Conservation (phyloP, 129 eudicot genomes). For the Flaveria brownii region DNA sequence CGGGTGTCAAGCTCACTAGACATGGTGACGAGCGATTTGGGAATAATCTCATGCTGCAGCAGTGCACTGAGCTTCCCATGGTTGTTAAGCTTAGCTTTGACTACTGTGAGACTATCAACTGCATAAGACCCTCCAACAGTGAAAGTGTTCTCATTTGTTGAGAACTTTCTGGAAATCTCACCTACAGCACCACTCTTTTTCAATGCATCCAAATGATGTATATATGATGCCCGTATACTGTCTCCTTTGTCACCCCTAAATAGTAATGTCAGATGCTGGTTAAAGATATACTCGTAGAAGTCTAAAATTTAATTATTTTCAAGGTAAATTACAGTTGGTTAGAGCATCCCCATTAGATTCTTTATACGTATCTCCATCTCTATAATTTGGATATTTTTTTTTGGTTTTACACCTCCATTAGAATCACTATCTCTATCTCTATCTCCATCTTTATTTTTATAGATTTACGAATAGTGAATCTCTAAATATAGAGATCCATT, state of each 20-base stretch:
- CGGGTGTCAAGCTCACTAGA: constrained; percentile 16
- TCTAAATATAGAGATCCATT: no score
- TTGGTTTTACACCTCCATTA: no score
- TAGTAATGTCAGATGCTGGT: background rate
- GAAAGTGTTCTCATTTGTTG: constrained; percentile 5
- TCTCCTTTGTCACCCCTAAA: constrained; percentile 20
- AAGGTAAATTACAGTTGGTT: background rate
- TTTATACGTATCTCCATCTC: no score
- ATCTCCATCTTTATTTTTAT: no score
- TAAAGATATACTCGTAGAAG: background rate
- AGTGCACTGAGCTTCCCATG: constrained; percentile 12
- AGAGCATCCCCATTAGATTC: no score
- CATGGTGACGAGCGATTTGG: constrained; percentile 13
- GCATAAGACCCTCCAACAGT: constrained; percentile 13
- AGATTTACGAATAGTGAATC: no score
- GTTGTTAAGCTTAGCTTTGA: constrained; percentile 16
- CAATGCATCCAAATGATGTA: constrained; percentile 9
- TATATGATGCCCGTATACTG: constrained; percentile 13
- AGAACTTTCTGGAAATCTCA: constrained; percentile 20
- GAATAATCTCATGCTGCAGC: constrained; percentile 16
- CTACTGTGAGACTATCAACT: constrained; percentile 11
- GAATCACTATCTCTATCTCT: no score
- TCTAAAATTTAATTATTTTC: background rate
- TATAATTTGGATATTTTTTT: no score
- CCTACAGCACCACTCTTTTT: constrained; percentile 14